Evolutionary conservation across 345 rosid genomes (phyloP), one percentile per base, ranked within the genome.

Genomic region (Isatis tinctoria): DNA sequence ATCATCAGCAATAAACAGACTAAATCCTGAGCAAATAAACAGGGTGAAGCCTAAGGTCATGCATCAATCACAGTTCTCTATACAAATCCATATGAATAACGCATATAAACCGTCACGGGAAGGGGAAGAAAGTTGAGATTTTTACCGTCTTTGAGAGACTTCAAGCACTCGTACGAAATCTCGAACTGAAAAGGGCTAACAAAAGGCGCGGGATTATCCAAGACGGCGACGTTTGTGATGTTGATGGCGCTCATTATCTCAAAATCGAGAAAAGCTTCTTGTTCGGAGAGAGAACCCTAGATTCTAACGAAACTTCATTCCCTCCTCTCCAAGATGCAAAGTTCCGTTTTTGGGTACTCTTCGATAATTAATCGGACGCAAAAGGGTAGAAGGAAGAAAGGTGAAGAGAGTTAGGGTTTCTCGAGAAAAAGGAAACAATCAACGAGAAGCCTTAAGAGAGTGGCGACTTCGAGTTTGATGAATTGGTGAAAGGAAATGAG

Each of bases 121-220:
- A 0, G 45, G 43, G 2, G 20, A 39, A 8, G 22, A 59, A 67
- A 9, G 48, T 36, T 14, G 41, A 43, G 48, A 14, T 2, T 22
- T 22, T 30, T 87, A 95, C 99, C 99, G 76, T 95, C 97, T 81
- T 95, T 87, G 67, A 95, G 98, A 74, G 98, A 88, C 57, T 90
- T 85, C 82, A 95, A 82, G 69, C 99, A 90, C 86, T 95, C 99
- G 72, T 95, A 95, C 13, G 99, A 92, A 73, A 95, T 92, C 84
- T 95, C 99, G 80, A 95, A 95, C 87, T 92, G 97, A 77, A 95
- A 89, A 0, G 99, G 96, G 69, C 87, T 83, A 64, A 83, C 76
- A 73, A 95, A 95, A 6, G 92, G 86, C 24, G 99, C 96, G 5
- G 97, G 97, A 51, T 95, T 95, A 39, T 95, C 98, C 78, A 95